phyloP scores from a whole-genome alignment of 31 red algal species.

The Odonthalia washingtoniensis region DNA sequence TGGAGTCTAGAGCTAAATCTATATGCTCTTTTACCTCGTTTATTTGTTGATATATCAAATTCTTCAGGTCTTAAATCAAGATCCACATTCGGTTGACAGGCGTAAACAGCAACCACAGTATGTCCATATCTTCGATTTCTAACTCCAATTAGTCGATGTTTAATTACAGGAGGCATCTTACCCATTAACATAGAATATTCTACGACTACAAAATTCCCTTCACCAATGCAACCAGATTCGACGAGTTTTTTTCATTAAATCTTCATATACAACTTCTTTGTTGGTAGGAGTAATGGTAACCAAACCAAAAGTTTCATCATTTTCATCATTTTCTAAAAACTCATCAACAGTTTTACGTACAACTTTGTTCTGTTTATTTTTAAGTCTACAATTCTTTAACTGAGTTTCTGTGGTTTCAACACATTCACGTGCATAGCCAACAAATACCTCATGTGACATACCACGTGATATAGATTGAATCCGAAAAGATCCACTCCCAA shows the following conservation, averaged over 20 bases:
- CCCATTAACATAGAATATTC: constrained; percentile 93
- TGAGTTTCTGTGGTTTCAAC: constrained; percentile 66
- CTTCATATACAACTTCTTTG: constrained; percentile 94
- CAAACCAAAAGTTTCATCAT: constrained; percentile 52
- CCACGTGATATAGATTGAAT: constrained; percentile 90
- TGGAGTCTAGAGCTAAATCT: too few species aligned
- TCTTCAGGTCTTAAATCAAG: too few species aligned
- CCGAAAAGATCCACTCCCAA: constrained; percentile 88
- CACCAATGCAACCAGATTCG: constrained; percentile 75
- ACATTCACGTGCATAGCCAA: constrained; percentile 80
- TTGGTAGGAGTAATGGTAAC: constrained; percentile 96
- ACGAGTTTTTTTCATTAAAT: constrained; percentile 77
- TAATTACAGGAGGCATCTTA: constrained; percentile 74
- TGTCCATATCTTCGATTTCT: constrained; percentile 95
- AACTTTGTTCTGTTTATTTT: constrained; percentile 30
- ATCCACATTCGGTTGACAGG: constrained; percentile 91
- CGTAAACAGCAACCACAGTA: constrained; percentile 92
- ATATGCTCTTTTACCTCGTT: too few species aligned
- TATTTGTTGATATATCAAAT: too few species aligned
- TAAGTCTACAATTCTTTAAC: constrained; percentile 64
- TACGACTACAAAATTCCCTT: constrained; percentile 91
- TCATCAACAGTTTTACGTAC: constrained; percentile 75
- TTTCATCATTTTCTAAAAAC: constrained; percentile 36
- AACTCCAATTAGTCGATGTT: constrained; percentile 81
- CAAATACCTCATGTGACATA: constrained; percentile 78